A percentile compares a stretch with the other conserved stretches of the same genome.
These are phyloP conservation scores for Coniophora puteana DNA, from an alignment of 1,284 basidiomycete genomes.

Conservation along the genomic window DNA sequence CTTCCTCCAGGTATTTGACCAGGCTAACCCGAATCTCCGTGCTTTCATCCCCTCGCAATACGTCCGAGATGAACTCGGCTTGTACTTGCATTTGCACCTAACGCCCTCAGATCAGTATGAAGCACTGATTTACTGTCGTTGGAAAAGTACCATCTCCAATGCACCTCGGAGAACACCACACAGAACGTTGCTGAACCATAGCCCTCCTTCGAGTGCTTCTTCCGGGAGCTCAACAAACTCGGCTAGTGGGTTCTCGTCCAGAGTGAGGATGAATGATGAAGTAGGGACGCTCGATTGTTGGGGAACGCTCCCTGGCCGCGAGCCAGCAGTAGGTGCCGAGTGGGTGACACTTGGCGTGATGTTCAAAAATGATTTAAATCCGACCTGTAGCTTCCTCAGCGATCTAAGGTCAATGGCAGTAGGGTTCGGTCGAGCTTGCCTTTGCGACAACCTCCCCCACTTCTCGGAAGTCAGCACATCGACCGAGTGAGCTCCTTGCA, in stretches of 20 bases:
- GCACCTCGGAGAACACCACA: slow-evolving; percentile 93
- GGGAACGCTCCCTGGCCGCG: slow-evolving; percentile 38
- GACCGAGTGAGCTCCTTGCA: slow-evolving; percentile 80
- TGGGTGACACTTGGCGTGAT: slow-evolving; percentile 86
- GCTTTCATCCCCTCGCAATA: slow-evolving; percentile 87
- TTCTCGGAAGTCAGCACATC: slow-evolving; percentile 90
- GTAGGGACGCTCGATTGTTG: slow-evolving; percentile 34
- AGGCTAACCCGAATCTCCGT: slow-evolving; percentile 93
- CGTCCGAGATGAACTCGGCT: slow-evolving; percentile 86
- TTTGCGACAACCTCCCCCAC: slow-evolving; percentile 93
- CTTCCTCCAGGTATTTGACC: slow-evolving; percentile 92
- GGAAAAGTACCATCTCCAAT: slow-evolving; percentile 85
- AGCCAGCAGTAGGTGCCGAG: slow-evolving; percentile 42
- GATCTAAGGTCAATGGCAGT: not conserved
- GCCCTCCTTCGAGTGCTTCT: slow-evolving; percentile 85
- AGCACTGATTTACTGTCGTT: slow-evolving; percentile 6
- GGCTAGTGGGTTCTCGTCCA: slow-evolving; percentile 96
- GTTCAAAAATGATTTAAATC: slow-evolving; percentile 98
- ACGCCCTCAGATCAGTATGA: slow-evolving; percentile 17
- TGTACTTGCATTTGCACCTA: slow-evolving; percentile 99
- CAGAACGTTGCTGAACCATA: slow-evolving; percentile 96
- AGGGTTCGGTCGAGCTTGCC: slow-evolving; percentile 41
- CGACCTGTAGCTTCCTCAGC: slow-evolving; percentile 61
- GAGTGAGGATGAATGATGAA: slow-evolving; percentile 75
- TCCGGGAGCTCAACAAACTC: slow-evolving; percentile 98